Base-by-base conservation (phyloP, 768 basidiomycete genomes). In the Lactarius psammicola region DNA sequence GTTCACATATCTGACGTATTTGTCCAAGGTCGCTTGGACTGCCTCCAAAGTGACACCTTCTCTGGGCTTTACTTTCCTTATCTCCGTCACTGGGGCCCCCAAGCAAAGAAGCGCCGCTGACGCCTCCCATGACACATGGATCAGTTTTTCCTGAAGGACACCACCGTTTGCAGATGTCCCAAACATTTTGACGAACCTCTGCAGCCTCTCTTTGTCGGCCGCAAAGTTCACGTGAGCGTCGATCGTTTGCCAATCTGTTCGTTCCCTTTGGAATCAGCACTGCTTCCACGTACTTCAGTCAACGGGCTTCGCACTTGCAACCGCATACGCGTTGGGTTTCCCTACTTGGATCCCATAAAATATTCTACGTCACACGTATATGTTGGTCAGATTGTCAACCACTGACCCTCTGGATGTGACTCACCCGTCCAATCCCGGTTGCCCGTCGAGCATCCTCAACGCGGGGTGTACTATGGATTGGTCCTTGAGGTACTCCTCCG, bases 401-500 rank as follows among this genome's bases (percentile, higher is more conserved):
- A 7, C 17, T 7, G 40, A 62, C 20, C 38, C 33, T 33, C 31
- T 49, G 31, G 36, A 33, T 26, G 18, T 4, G 30, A 58, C 65
- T 57, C 31, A 62, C 65, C 58, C 56, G 4, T 13, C 31, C n/a
- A 66, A 11, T 33, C 65, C 65, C 1, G 36, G 15, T 38, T n/a
- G 31, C 11, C 60, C 60, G 6, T 9, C 2, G 65, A 58, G 36
- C 9, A 20, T 31, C 28, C 62, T 40, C 30, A 58, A 62, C 17
- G 56, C 38, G 11, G 65, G 56, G 13, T 23, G 11, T 54, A 66
- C 3, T 10, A 66, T 53, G n/a, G 49, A 44, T 28, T 26, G 34
- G 13, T 66, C 20, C 46, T 57, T 62, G 55, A 57, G 28, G 20
- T 61, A 65, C 30, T 57, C 60, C 30, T 66, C 65, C 30, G 65